A percentile compares a stretch with the other conserved stretches of the same genome.
Evolutionary conservation across 2,329 filamentous ascomycete genomes (phyloP).

Genomic region (Rosellinia necatrix): DNA sequence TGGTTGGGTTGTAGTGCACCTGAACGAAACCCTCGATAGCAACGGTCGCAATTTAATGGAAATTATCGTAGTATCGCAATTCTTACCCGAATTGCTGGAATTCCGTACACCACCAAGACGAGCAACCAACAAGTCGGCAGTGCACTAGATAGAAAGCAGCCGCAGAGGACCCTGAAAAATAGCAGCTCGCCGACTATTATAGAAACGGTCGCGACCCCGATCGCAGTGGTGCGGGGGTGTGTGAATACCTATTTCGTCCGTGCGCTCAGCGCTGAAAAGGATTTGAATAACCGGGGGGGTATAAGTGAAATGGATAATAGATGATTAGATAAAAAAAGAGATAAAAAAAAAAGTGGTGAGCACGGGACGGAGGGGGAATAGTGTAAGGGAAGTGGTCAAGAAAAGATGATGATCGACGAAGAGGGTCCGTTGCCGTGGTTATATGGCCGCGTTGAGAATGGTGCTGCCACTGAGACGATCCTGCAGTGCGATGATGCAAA

Average conservation of each 20-base stretch:
- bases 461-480: constrained; percentile 26
- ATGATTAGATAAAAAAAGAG: constrained; percentile 14
- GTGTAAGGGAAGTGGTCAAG: constrained; percentile 20
- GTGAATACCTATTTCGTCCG: constrained; percentile 10
- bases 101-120: constrained; percentile 13
- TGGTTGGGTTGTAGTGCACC: constrained; percentile 23
- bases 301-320: constrained; percentile 8
- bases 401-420: constrained; percentile 25
- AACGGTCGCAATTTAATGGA: constrained; percentile 23
- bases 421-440: constrained; percentile 29
- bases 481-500: constrained; percentile 20
- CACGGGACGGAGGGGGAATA: constrained; percentile 12
- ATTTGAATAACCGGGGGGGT: constrained; percentile 11
- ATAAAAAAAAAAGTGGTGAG: constrained; percentile 7
- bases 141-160: constrained; percentile 20
- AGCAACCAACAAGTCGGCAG: constrained; percentile 16
- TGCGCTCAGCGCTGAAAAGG: constrained; percentile 15
- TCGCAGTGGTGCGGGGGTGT: constrained; percentile 17
- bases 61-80: constrained; percentile 29
- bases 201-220: neutral
- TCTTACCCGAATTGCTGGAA: constrained; percentile 34
- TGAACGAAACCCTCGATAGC: constrained; percentile 14
- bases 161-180: constrained; percentile 18
- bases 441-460: constrained; percentile 24
- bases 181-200: constrained; percentile 9